Percentiles rank a stretch among this genome's conserved stretches.
These are phyloP conservation scores for Exophiala mesophila DNA, from an alignment of 2,329 filamentous ascomycete species.

Conservation along the genomic window DNA sequence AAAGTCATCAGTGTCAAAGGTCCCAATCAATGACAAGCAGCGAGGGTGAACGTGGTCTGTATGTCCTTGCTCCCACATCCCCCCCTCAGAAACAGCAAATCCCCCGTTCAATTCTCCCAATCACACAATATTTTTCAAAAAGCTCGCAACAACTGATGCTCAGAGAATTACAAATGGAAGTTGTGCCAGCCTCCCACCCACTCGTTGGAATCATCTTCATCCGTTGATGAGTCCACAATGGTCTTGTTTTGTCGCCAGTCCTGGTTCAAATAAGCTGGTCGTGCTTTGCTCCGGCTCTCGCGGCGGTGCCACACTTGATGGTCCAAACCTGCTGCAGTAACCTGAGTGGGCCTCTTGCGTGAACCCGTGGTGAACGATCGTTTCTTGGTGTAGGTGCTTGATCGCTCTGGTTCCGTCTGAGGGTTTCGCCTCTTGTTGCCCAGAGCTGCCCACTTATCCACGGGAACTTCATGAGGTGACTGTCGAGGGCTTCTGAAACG, in stretches of 20 bases:
- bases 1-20: slow-evolving; percentile 29
- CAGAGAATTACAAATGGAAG: slow-evolving; percentile 53
- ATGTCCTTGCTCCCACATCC: slow-evolving; percentile 10
- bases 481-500: slow-evolving; percentile 50
- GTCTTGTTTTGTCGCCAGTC: slow-evolving; percentile 42
- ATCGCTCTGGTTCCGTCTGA: slow-evolving; percentile 50
- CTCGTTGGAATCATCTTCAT: slow-evolving; percentile 67
- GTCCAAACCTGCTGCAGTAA: slow-evolving; percentile 35
- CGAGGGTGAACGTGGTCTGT: slow-evolving; percentile 23
- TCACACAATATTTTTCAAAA: slow-evolving; percentile 21
- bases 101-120: slow-evolving; percentile 18
- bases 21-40: slow-evolving; percentile 26
- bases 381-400: slow-evolving; percentile 45
- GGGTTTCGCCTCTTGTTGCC: slow-evolving; percentile 76
- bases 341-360: slow-evolving; percentile 39
- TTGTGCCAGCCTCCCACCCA: slow-evolving; percentile 92
- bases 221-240: slow-evolving; percentile 29
- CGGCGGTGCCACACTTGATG: slow-evolving; percentile 31
- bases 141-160: slow-evolving; percentile 20
- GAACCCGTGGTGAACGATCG: slow-evolving; percentile 38
- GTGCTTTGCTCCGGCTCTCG: slow-evolving; percentile 34
- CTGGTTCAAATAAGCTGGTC: slow-evolving; percentile 39
- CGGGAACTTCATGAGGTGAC: slow-evolving; percentile 46
- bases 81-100: slow-evolving; percentile 21
- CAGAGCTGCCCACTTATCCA: slow-evolving; percentile 87